Evolutionary conservation across 2,329 filamentous ascomycete genomes (phyloP), one percentile per base, ranked within the genome.

Genomic region (Ophiocordyceps polyrhachis-furcata): DNA sequence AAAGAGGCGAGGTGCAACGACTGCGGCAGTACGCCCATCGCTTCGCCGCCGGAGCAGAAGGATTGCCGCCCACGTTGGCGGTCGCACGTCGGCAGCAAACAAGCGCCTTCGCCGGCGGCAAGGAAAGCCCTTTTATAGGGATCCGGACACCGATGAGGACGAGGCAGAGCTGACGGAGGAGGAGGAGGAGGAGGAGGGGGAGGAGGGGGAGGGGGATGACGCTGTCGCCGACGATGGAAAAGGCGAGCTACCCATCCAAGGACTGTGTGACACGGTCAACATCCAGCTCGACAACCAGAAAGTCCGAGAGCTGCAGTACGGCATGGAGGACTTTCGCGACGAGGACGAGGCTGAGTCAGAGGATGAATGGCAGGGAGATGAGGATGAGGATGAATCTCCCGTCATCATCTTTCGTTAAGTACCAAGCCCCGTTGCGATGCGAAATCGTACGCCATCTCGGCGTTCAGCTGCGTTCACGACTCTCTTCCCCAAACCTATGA

Each of bases 241-340:
- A 15, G 11, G 17, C 1, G 46, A 49, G 23, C 45, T 53, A 1
- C 68, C 69, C 46, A 61, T 80, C 23, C 83, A 88, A 48, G 81
- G 81, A 1, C 68, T 80, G 50, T 89, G 83, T 54, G 70, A 78
- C 38, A 68, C 76, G 6, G 81, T 88, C 17, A 73, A 82, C 48
- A 71, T 88, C 40, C 66, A 75, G 41, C 79, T 88, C 51, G 83
- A 88, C 59, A 88, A 88, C 56, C 73, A 83, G 55, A 79, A 84
- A 48, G 77, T 79, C 5, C 69, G 70, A 2, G 83, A 86, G 61
- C 63, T 71, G 21, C 76, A 81, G 48, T 83, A 71, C 50, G 71
- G 70, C 20, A 83, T 86, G 66, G 74, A 71, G 1, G 82, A 89
- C 56, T 88, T 89, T 52, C 59, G 83, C 14, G 60, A 82, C 60